Evolutionary conservation across 768 basidiomycete genomes (phyloP).

Genomic region (Boletus rubroflammeus): DNA sequence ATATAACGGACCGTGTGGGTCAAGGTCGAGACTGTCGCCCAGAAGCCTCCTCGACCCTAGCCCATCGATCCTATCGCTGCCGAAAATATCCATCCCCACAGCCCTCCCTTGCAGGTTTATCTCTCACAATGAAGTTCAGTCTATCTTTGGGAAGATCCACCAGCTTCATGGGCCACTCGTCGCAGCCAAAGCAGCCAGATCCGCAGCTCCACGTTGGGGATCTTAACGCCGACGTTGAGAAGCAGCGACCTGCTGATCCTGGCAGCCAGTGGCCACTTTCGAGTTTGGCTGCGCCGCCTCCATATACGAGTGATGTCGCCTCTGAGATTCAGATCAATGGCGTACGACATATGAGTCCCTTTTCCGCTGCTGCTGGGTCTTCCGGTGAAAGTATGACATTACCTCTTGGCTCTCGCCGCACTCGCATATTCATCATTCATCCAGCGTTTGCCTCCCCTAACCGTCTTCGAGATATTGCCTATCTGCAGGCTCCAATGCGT

Average conservation of each 20-base stretch:
- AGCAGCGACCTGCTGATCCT: background rate
- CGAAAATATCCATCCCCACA: constrained; percentile 1
- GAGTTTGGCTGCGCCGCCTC: constrained; percentile 20
- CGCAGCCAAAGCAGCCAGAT: background rate
- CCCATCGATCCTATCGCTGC: background rate
- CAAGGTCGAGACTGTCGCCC: too few relatives aligned
- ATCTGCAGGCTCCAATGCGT: constrained; percentile 26
- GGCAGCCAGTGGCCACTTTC: background rate
- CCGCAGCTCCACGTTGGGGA: constrained; percentile 5
- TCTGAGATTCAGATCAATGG: constrained; percentile 7
- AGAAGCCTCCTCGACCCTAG: background rate
- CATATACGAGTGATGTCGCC: constrained; percentile 15
- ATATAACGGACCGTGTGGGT: background rate
- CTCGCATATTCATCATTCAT: constrained; percentile 24
- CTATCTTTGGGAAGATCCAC: constrained; percentile 4
- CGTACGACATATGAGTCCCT: background rate
- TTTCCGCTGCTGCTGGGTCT: constrained; percentile 5
- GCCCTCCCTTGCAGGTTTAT: background rate
- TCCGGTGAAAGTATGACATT: constrained; percentile 17
- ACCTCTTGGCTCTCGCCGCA: constrained; percentile 18
- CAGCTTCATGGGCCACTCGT: constrained; percentile 12
- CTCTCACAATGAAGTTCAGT: background rate
- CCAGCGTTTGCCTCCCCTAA: constrained; percentile 15
- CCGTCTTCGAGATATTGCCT: constrained; percentile 19
- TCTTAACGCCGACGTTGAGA: background rate